Evolutionary conservation across 2,329 filamentous ascomycete species (phyloP), one percentile per base, ranked within the genome.

Genomic region (Aureobasidium subglaciale): DNA sequence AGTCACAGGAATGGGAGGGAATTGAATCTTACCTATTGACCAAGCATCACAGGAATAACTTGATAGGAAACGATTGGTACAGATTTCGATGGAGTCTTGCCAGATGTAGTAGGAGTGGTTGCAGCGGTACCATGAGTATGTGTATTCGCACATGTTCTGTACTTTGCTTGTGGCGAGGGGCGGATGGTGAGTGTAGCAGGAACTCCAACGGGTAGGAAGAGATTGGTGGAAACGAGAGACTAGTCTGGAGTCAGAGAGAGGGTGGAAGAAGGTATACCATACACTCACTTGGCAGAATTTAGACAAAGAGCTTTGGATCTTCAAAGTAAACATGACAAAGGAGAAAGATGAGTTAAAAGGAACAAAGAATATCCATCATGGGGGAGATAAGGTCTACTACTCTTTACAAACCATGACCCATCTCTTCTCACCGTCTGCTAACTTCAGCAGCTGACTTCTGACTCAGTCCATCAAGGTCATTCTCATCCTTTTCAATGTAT

Each of bases 81-180:
- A 76, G 59, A 73, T 68, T 62, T 77, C 74, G 57, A 76, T 70
- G 54, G 63, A 70, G 65, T 75, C 71, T 58, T 68, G 64, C 68
- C 72, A 71, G 65, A 76, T 75, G 64, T 74, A 76, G 65, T 74
- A 74, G 62, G 73, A 73, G 64, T 74, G 73, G 65, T 73, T 73
- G 66, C 74, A 76, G 65, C 71, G 72, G 63, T 76, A 76, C 68
- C 71, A 66, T 20, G 68, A 70, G 63, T 75, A 76, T 10, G 73
- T 74, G 64, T 75, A 76, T 34, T 65, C 67, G 62, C 74, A 76
- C 74, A 76, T 76, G 22, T 48, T 65, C 25, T 5, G 13, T 45
- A 15, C 59, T 55, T 27, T 7, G 3, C 37, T n/a, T 37, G 15
- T 16, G 24, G n/a, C n/a, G n/a, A 22, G 8, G 27, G 10, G 9